These are phyloP conservation scores for Ustilago loliicola DNA, from an alignment of 1,284 basidiomycete genomes.

Conservation along the genomic window DNA sequence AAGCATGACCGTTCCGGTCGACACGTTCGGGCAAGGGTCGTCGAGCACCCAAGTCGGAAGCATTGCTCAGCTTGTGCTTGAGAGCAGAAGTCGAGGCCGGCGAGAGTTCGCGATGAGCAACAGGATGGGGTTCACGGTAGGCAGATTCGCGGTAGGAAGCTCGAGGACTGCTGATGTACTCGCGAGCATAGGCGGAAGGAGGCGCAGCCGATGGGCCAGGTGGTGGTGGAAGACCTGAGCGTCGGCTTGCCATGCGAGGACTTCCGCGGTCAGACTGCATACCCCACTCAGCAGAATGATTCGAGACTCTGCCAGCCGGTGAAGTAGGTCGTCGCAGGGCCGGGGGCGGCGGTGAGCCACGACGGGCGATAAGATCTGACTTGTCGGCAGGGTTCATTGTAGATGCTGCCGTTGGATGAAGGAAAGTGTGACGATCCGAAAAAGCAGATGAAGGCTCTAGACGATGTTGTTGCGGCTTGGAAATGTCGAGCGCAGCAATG, in stretches of 20 bases:
- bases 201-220: conserved; percentile 13
- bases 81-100: conserved; percentile 17
- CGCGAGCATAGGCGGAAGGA: conserved; percentile 29
- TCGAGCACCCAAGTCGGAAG: conserved; percentile 30
- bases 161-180: conserved; percentile 40
- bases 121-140: conserved; percentile 32
- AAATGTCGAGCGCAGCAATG: conserved; percentile 19
- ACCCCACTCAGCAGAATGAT: conserved; percentile 51
- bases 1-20: conserved; percentile 30
- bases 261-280: conserved; percentile 44
- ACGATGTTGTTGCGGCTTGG: conserved; percentile 8
- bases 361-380: conserved; percentile 17
- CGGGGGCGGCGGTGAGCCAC: conserved; percentile 30
- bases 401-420: not conserved
- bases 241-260: conserved; percentile 28
- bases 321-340: conserved; percentile 40
- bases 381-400: conserved; percentile 33
- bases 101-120: conserved; percentile 34
- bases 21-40: conserved; percentile 24
- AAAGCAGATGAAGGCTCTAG: conserved; percentile 3
- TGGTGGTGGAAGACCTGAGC: conserved; percentile 21
- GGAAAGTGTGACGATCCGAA: not conserved
- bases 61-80: conserved; percentile 47
- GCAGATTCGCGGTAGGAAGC: conserved; percentile 31
- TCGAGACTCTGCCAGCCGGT: conserved; percentile 38